A percentile compares a stretch with the other conserved stretches of the same genome.
Evolutionary conservation across 495 filamentous ascomycete genomes (phyloP).

Genomic region (Penicillium ochrochloron): DNA sequence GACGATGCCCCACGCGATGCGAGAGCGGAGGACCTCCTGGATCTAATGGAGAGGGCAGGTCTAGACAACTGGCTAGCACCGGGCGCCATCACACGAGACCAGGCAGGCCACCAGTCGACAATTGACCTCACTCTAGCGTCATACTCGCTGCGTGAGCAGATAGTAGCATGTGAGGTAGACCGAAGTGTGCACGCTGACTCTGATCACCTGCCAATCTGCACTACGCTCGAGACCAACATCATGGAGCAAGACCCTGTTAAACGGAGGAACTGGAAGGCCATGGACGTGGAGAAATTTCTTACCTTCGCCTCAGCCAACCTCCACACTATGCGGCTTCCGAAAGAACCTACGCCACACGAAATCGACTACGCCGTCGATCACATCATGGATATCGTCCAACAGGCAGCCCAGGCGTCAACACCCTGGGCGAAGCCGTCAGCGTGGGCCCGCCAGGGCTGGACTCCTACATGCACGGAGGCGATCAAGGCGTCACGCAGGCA

Average conservation of each 20-base stretch:
- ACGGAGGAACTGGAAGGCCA: not conserved
- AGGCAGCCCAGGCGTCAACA: constrained; percentile 9
- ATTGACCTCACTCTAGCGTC: not conserved
- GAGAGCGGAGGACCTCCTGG: constrained; percentile 3
- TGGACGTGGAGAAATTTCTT: not conserved
- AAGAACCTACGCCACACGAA: not conserved
- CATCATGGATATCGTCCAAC: constrained; percentile 1
- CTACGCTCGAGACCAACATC: not conserved
- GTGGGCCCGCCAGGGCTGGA: constrained; percentile 18
- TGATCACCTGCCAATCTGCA: not conserved
- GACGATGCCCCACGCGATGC: not conserved
- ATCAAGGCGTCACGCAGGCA: constrained; percentile 13
- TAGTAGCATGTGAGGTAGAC: too few species aligned
- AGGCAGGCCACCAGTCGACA: not conserved
- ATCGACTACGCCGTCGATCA: constrained; percentile 7
- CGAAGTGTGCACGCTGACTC: too few species aligned
- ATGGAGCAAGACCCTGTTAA: not conserved
- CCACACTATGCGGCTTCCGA: not conserved
- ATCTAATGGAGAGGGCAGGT: not conserved
- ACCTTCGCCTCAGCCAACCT: not conserved
- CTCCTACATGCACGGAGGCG: constrained; percentile 14
- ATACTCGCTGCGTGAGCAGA: not conserved
- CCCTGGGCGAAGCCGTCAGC: constrained; percentile 15
- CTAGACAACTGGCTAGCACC: not conserved
- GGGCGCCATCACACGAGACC: not conserved